phyloP scores from a whole-genome alignment of 768 basidiomycete genomes.

The Suillus placidus region DNA sequence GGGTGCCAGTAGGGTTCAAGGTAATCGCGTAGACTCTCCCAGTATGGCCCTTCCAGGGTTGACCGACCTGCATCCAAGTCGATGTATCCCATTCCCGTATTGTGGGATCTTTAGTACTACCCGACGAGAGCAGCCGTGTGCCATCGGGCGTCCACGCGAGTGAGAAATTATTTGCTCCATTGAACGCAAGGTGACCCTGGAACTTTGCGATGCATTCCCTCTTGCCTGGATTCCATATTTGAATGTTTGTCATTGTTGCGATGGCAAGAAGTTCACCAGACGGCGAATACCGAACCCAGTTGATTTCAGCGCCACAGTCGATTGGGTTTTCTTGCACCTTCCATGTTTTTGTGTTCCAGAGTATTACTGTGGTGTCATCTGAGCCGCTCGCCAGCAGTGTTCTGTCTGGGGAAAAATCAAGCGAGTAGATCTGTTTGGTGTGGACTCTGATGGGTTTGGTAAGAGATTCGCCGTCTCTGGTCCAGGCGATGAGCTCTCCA shows the following conservation, averaged over 20 bases:
- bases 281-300: background rate
- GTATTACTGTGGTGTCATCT: background rate
- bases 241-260: too few species aligned
- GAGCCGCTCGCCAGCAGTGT: background rate
- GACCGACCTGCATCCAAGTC: background rate
- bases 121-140: background rate
- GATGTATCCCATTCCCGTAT: background rate
- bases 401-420: background rate
- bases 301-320: background rate
- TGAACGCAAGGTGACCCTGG: too few species aligned
- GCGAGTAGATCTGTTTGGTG: background rate
- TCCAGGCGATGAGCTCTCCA: background rate
- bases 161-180: background rate
- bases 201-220: too few species aligned
- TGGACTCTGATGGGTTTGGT: background rate
- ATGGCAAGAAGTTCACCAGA: too few species aligned
- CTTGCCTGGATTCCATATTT: too few species aligned
- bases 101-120: background rate
- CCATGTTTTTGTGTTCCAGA: background rate
- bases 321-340: background rate
- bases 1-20: background rate
- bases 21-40: fast-evolving
- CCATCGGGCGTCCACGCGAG: background rate
- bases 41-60: background rate
- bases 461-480: background rate